A percentile compares a stretch with the other conserved stretches of the same genome.
Evolutionary conservation across 2,329 filamentous ascomycete species (phyloP).

Genomic region (Cryphonectria japonica): DNA sequence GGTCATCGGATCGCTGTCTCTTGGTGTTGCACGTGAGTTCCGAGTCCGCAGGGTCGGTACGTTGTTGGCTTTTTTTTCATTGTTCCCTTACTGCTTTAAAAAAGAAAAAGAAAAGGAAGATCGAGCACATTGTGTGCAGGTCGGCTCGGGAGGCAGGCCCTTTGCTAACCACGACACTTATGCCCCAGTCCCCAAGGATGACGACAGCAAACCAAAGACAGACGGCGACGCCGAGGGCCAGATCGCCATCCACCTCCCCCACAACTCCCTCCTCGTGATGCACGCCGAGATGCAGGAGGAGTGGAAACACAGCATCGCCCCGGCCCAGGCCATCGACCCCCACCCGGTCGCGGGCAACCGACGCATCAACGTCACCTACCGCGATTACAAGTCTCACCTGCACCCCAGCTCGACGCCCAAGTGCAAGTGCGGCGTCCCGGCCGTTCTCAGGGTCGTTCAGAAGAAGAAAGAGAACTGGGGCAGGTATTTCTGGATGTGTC

Average conservation of each 20-base stretch:
- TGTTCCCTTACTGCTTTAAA: too few relatives aligned
- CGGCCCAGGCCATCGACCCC: constrained; percentile 76
- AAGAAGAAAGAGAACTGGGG: constrained; percentile 76
- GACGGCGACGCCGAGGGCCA: constrained; percentile 72
- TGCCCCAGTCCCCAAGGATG: constrained; percentile 59
- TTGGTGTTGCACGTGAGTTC: constrained; percentile 93
- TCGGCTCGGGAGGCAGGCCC: neutral
- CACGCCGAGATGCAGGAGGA: constrained; percentile 97
- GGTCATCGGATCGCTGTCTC: constrained; percentile 85
- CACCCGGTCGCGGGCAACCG: constrained; percentile 81
- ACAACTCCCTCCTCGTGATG: constrained; percentile 94
- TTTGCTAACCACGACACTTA: neutral
- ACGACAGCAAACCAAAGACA: constrained; percentile 46
- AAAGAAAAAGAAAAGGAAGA: constrained; percentile 43
- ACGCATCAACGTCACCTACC: constrained; percentile 92
- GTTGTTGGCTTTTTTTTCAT: constrained; percentile 49
- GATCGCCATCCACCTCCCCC: constrained; percentile 89
- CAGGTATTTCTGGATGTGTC: constrained; percentile 89
- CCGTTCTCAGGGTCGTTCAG: constrained; percentile 76
- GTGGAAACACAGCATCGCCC: constrained; percentile 89
- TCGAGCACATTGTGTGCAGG: constrained; percentile 18
- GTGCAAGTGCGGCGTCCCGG: constrained; percentile 74
- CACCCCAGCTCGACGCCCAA: constrained; percentile 78
- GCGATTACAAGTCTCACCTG: constrained; percentile 77
- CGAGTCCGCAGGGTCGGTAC: constrained; percentile 71